A percentile compares a stretch with the other conserved stretches of the same genome.
These are phyloP conservation scores for Cutaneotrichosporon cavernicola DNA, from an alignment of 1,284 basidiomycete species.

Conservation along the genomic window DNA sequence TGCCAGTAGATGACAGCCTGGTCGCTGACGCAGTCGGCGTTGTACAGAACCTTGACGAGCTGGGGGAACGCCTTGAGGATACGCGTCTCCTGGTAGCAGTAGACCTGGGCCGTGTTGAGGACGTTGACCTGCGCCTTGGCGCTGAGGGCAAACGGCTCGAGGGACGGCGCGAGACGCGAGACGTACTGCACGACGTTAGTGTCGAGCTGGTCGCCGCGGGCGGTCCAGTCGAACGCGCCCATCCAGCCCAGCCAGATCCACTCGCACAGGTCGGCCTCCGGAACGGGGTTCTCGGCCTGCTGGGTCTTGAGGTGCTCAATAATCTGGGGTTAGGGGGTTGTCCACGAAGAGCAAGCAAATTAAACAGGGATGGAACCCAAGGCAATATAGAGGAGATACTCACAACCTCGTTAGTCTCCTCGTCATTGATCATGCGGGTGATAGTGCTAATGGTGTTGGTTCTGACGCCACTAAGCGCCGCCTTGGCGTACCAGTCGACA, in stretches of 20 bases:
- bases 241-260: conserved; percentile 92
- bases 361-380: too few relatives aligned
- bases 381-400: conserved; percentile 31
- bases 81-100: conserved; percentile 91
- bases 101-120: conserved; percentile 89
- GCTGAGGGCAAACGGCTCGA: conserved; percentile 82
- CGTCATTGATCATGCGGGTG: conserved; percentile 59
- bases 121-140: conserved; percentile 87
- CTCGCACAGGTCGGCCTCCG: conserved; percentile 76
- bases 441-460: conserved; percentile 66
- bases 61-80: conserved; percentile 91
- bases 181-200: conserved; percentile 79
- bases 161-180: conserved; percentile 71
- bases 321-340: conserved; percentile 59
- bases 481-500: conserved; percentile 88
- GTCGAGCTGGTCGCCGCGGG: conserved; percentile 85
- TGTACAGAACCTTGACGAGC: conserved; percentile 92
- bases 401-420: conserved; percentile 62
- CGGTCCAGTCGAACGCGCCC: conserved; percentile 78
- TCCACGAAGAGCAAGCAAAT: too few relatives aligned
- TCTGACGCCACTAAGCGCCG: conserved; percentile 71
- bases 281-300: conserved; percentile 59
- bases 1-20: conserved; percentile 97
- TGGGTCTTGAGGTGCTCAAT: conserved; percentile 67
- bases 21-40: conserved; percentile 89